Base-by-base conservation (phyloP, 2,329 filamentous ascomycete species). In the Pyrenophora graminea region DNA sequence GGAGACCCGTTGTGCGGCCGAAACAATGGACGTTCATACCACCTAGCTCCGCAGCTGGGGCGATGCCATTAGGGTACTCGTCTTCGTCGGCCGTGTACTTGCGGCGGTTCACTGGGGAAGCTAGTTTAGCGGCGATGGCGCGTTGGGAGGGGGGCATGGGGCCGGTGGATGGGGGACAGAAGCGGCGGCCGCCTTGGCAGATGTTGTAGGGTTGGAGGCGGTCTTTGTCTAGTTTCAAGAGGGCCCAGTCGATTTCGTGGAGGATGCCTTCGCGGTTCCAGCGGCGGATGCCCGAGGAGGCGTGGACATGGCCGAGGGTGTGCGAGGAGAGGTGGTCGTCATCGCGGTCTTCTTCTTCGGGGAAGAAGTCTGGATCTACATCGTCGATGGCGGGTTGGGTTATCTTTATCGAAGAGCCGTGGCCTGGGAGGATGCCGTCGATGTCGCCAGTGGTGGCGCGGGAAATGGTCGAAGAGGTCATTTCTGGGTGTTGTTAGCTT, bases 161-260 rank as follows among this genome's bases (percentile, higher is more conserved):
- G 62, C 56, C 46, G 67, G 59, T 4, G 33, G 38, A 18, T 58
- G 57, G 19, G 69, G 50, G 45, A 21, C 66, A 72, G 51, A 69
- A 78, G 41, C 74, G 73, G 27, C 64, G 69, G 34, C 75, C 79
- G 21, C 77, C 80, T 54, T 84, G 84, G 18, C 96, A 87, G 9
- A 83, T 74, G 62, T 97, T 97, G 52, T 84, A 82, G 0, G 82
- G 78, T 3, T 93, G 89, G 12, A 86, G 77, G 1, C 93, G 85
- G 9, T 86, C 82, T 3, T 86, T 79, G 9, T 87, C 79, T 57
- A 97, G 90, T 60, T 89, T 85, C 62, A 97, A 91, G 2, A 97
- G 78, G 0, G 92, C 91, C 93, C 93, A 97, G 72, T 97, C 93
- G 38, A 97, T 91, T 72, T 97, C 93, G 69, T 97, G 93, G 5